Conservation (phyloP, 306 rosid genomes). For the Rosa lucieae region DNA sequence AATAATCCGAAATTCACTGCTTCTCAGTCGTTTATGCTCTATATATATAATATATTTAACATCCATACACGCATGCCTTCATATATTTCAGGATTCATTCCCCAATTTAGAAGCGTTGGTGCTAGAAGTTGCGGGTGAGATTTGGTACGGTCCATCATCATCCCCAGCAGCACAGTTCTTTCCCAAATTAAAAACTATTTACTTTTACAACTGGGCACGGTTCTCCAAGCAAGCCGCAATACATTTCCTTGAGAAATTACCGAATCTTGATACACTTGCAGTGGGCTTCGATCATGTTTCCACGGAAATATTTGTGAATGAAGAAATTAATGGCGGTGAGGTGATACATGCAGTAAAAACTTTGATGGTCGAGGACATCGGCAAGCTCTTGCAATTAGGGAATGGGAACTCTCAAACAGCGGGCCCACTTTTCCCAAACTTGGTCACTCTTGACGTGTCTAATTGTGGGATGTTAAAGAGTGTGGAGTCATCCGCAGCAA, state of each 20-base stretch:
- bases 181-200: neutral
- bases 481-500: neutral
- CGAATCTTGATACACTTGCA: too few species aligned
- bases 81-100: neutral
- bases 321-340: neutral
- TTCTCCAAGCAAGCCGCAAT: neutral
- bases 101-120: neutral
- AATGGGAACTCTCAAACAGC: neutral
- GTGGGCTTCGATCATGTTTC: rapidly evolving
- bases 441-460: neutral
- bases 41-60: too few species aligned
- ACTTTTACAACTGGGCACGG: neutral
- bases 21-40: too few species aligned
- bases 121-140: neutral
- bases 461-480: rapidly evolving
- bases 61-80: too few species aligned
- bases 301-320: neutral
- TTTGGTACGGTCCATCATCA: neutral
- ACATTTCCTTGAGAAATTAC: neutral
- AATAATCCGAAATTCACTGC: too few species aligned
- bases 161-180: neutral
- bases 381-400: neutral
- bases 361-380: rapidly evolving
- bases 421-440: neutral
- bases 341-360: neutral